Evolutionary conservation across 768 basidiomycete species (phyloP).

Genomic region (Dacryopinax primogenitus): DNA sequence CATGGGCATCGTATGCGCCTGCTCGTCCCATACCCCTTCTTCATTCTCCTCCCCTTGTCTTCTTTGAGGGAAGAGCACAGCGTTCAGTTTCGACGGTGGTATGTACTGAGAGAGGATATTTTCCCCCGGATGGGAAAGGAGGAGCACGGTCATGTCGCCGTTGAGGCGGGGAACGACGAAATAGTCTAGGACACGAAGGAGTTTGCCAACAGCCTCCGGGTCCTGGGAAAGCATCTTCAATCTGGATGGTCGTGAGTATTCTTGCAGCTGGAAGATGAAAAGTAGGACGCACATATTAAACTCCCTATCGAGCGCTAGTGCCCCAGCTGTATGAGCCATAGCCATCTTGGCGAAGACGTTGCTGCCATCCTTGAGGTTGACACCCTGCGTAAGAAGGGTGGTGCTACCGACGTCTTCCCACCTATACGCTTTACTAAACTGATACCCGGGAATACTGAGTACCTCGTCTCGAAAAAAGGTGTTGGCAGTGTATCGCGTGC

Average conservation of each 20-base stretch:
- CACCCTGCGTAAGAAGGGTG: constrained; percentile 56
- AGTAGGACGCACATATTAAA: constrained; percentile 37
- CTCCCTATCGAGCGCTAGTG: constrained; percentile 59
- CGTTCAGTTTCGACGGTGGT: constrained; percentile 51
- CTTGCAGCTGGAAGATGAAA: neutral
- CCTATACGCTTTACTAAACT: constrained; percentile 36
- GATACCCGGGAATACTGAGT: neutral
- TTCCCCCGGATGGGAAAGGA: constrained; percentile 54
- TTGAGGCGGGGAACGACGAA: constrained; percentile 51
- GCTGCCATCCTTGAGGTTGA: constrained; percentile 54
- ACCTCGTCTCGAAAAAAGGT: neutral
- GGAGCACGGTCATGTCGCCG: constrained; percentile 58
- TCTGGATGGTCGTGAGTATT: neutral
- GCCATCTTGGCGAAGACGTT: constrained; percentile 62
- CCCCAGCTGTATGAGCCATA: constrained; percentile 56
- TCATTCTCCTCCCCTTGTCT: constrained; percentile 8
- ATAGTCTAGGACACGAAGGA: constrained; percentile 49
- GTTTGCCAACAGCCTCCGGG: constrained; percentile 38
- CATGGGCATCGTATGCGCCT: constrained; percentile 47
- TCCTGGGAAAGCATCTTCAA: constrained; percentile 39
- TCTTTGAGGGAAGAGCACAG: constrained; percentile 40
- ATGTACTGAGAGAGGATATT: constrained; percentile 61
- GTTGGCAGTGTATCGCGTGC: constrained; percentile 1
- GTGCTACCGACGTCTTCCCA: constrained; percentile 66
- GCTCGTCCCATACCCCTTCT: constrained; percentile 27